Evolutionary conservation across 1,284 basidiomycete genomes (phyloP), one percentile per base, ranked within the genome.

Genomic region (Tilletia setariae): DNA sequence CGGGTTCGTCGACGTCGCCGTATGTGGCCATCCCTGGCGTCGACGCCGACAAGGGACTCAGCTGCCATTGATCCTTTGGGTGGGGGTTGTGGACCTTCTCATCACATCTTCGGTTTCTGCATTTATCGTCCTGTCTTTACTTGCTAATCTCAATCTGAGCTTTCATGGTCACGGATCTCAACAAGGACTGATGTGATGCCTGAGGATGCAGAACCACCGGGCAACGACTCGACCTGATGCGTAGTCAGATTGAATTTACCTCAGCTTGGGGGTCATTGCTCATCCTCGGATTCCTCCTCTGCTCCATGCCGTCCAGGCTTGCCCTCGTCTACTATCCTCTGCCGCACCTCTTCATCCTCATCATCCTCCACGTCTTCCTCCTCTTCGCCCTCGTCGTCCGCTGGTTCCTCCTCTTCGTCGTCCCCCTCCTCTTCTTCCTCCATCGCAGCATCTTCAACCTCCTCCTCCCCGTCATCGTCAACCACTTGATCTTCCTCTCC

Each of bases 21-120:
- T 61, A 32, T 7, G 56, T 61, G 7, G 56, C 56, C 2, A 61
- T 61, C 25, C 56, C 56, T 15, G 56, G 28, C 28, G 28, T 61
- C 56, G 56, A 61, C n/a, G 56, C n/a, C 30, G 56, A 61, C 56
- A 61, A 61, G 56, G 56, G 56, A 11, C 56, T 61, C 15, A 40
- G 30, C 30, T 61, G 56, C 32, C 56, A 61, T 61, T 61, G 56
- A 61, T 1, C 3, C 1, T 35, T 9, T 40, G 4, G 21, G 19
- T 49, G 19, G 16, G 19, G 46, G 19, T 4, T 49, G 6, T 6
- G 46, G 16, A 19, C 19, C 7, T 19, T 49, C 46, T 23, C 21
- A 23, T 23, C 46, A 16, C 46, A n/a, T 23, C 19, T 19, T 19
- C 19, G 46, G 19, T 49, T 49, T 23, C 46, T 23, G 16, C 46